Evolutionary conservation across 257 asterid genomes (phyloP), one percentile per base, ranked within the genome.

Genomic region (Cynanchum wilfordii): DNA sequence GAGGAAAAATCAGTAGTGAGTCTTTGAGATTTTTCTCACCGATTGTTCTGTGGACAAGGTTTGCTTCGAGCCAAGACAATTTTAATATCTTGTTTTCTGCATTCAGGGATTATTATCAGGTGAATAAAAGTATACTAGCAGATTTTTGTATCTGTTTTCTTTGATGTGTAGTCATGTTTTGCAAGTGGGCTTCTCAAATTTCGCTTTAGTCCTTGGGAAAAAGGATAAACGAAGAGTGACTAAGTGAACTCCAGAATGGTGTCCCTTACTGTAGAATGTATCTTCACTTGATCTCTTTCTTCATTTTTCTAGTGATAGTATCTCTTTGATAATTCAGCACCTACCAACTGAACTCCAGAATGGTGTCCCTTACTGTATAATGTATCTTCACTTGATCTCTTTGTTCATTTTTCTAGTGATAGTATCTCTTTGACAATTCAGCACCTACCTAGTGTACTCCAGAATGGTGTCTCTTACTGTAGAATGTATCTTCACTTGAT

Each of bases 1-100:
- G 98, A 71, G 98, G 98, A 74, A 93, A 88, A 86, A 80, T 93
- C 71, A 93, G 97, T 15, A 52, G 89, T 8, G 98, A 93, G 71
- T 93, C 98, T 9, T 68, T 93, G 79, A 87, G 80, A 52, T 93
- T 91, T 76, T 93, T 93, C 86, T 93, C 98, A 27, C 98, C 98
- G 8, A 84, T 93, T 66, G 94, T 91, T 64, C 78, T 93, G 80
- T 93, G 97, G 98, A 83, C 93, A 71, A 89, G 82, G 84, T 93
- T 89, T 78, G 73, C 93, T 75, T 76, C 96, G 16, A 76, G 84
- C 77, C 79, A 80, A 70, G 67, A 84, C 75, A 88, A 87, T 58
- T 84, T 87, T 73, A 74, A 70, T 64, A 83, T 78, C 68, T 72
- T 91, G 33, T 87, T 80, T 82, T 84, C 95, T 73, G 97, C 98